Conservation (phyloP, 345 rosid genomes). For the Euphorbia peplus region DNA sequence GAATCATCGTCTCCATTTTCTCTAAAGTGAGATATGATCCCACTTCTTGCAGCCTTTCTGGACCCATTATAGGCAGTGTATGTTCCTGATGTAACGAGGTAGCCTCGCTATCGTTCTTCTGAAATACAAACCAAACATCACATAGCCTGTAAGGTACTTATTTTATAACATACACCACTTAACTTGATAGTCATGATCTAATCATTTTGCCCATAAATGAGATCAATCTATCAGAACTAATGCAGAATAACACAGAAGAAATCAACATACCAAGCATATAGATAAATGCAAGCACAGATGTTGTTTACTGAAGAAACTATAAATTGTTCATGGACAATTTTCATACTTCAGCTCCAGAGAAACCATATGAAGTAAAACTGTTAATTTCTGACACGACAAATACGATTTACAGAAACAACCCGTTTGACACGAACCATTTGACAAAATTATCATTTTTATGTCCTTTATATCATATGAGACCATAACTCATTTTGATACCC, state of each 20-base stretch:
- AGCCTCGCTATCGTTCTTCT: conserved; percentile 67
- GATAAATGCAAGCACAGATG: background rate
- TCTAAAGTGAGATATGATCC: conserved; percentile 80
- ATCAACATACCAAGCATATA: background rate
- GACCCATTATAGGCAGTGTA: conserved; percentile 95
- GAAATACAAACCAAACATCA: conserved; percentile 18
- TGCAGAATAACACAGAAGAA: background rate
- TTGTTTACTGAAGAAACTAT: background rate
- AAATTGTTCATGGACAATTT: background rate
- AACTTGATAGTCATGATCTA: background rate
- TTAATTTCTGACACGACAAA: too few species aligned
- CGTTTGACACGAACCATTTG: too few species aligned
- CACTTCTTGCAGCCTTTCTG: conserved; percentile 93
- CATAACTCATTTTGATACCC: too few species aligned
- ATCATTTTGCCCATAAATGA: background rate
- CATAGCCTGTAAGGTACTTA: too few species aligned
- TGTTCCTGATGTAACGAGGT: conserved; percentile 82
- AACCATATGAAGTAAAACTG: background rate
- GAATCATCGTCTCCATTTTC: conserved; percentile 91
- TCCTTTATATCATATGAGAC: too few species aligned
- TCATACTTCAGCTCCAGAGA: background rate
- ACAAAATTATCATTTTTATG: too few species aligned
- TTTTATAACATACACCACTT: too few species aligned
- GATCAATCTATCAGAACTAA: background rate
- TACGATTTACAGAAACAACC: too few species aligned